Conservation (phyloP, 768 basidiomycete species). For the Rickenella mellea region DNA sequence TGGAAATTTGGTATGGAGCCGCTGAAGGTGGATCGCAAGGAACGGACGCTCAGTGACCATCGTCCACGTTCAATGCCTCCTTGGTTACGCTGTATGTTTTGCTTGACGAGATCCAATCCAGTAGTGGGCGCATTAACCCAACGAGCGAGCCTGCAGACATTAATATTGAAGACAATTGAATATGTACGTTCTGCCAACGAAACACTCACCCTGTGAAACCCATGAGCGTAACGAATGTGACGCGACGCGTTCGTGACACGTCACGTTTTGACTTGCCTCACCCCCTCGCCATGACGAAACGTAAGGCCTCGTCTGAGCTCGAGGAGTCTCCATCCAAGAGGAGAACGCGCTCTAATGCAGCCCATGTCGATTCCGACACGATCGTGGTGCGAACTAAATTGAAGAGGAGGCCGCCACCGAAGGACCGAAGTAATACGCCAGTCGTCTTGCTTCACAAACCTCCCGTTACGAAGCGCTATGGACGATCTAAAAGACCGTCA, state of each 20-base stretch:
- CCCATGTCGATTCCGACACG: too few relatives aligned
- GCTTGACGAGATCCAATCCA: conserved; percentile 56
- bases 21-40: conserved; percentile 69
- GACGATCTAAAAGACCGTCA: too few relatives aligned
- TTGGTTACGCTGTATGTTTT: conserved; percentile 65
- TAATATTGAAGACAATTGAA: background rate
- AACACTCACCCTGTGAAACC: conserved; percentile 51
- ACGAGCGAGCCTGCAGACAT: conserved; percentile 49
- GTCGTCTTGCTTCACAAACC: too few relatives aligned
- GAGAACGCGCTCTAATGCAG: conserved; percentile 14
- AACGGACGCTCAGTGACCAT: conserved; percentile 64
- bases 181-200: too few relatives aligned
- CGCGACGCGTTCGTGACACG: conserved; percentile 16
- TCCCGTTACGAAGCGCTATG: too few relatives aligned
- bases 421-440: too few relatives aligned
- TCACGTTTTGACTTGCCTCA: conserved; percentile 5
- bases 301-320: conserved; percentile 24
- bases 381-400: too few relatives aligned
- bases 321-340: conserved; percentile 24
- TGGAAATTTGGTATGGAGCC: conserved; percentile 43
- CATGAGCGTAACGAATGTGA: conserved; percentile 28
- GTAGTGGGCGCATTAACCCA: conserved; percentile 78
- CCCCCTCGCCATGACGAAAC: conserved; percentile 29
- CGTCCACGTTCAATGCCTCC: conserved; percentile 51
- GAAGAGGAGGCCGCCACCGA: too few relatives aligned